Evolutionary conservation across 2,329 filamentous ascomycete species (phyloP).

Genomic region (Clarireedia monteithiana): DNA sequence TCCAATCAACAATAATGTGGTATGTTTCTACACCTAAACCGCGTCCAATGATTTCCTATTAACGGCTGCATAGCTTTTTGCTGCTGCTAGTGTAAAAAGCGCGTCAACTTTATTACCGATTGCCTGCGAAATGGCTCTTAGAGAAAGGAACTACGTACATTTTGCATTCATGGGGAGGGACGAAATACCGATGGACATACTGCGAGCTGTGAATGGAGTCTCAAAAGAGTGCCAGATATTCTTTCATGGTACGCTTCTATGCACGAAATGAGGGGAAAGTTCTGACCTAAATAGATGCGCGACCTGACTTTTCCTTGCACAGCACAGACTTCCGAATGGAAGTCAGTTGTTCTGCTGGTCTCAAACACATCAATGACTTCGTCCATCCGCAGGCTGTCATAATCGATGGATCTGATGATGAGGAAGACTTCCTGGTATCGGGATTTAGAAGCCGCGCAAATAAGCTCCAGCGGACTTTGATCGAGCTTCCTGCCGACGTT

Average conservation of each 20-base stretch:
- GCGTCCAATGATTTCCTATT: neutral
- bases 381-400: constrained; percentile 65
- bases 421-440: constrained; percentile 61
- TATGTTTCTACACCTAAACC: constrained; percentile 32
- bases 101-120: constrained; percentile 67
- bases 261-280: neutral
- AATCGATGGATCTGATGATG: constrained; percentile 57
- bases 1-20: constrained; percentile 57
- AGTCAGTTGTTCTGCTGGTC: constrained; percentile 52
- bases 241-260: constrained; percentile 39
- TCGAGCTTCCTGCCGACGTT: constrained; percentile 62
- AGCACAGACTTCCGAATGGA: constrained; percentile 66
- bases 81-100: constrained; percentile 66
- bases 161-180: constrained; percentile 71
- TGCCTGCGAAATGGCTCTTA: constrained; percentile 75
- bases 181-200: constrained; percentile 57
- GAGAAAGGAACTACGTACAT: constrained; percentile 68
- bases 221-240: constrained; percentile 58
- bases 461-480: constrained; percentile 50
- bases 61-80: constrained; percentile 49
- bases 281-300: constrained; percentile 50
- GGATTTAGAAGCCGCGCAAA: constrained; percentile 49
- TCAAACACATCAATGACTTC: constrained; percentile 66
- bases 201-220: constrained; percentile 75
- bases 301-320: constrained; percentile 62